phyloP scores from a whole-genome alignment of 371 early-diverging fungal genomes.

The Lichtheimia ornata region DNA sequence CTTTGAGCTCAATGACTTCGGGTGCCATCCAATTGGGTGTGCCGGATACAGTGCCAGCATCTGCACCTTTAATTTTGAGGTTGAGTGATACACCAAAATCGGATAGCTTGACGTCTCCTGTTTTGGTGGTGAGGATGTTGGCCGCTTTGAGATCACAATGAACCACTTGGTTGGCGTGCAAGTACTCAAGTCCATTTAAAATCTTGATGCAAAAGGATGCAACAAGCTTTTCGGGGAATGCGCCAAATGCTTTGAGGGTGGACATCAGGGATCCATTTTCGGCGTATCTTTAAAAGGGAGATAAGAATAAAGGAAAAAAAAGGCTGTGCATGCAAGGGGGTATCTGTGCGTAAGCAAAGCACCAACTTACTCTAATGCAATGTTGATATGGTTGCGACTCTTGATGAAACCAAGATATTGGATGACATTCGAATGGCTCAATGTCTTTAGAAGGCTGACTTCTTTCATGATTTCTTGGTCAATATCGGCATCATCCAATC shows the following conservation, averaged over 20 bases:
- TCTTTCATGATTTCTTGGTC: conserved; percentile 71
- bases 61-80: conserved; percentile 67
- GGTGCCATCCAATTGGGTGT: conserved; percentile 99
- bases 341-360: not conserved
- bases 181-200: conserved; percentile 84
- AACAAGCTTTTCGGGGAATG: conserved; percentile 90
- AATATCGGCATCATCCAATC: conserved; percentile 53
- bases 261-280: conserved; percentile 93
- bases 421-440: conserved; percentile 83
- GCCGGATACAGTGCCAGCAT: conserved; percentile 80
- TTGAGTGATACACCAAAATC: conserved; percentile 95
- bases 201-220: conserved; percentile 90
- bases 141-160: conserved; percentile 98
- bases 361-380: conserved; percentile 82
- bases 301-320: not conserved
- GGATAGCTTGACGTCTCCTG: conserved; percentile 89
- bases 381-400: conserved; percentile 71
- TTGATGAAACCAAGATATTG: conserved; percentile 81
- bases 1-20: conserved; percentile 88
- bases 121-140: conserved; percentile 92
- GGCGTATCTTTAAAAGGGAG: conserved; percentile 53
- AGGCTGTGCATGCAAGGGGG: not conserved
- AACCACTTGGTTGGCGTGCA: conserved; percentile 85
- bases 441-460: conserved; percentile 67
- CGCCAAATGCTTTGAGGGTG: conserved; percentile 86